Conservation (phyloP, 768 basidiomycete species). For the Russula griseocarnosa region DNA sequence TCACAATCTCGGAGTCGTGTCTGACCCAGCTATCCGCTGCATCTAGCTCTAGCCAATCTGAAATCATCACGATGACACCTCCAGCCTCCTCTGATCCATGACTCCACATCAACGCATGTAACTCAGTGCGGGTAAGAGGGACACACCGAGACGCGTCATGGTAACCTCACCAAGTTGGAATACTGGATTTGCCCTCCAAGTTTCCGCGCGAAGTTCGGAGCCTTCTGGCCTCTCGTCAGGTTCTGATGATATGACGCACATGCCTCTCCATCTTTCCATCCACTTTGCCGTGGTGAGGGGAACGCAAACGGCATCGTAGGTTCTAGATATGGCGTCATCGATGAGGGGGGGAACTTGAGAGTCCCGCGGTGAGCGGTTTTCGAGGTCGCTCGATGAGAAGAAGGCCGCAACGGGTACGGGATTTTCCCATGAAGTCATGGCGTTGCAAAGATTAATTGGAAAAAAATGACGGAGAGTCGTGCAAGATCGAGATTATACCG, state of each 20-base stretch:
- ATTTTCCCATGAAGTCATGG: conserved; percentile 33
- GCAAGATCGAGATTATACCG: not conserved
- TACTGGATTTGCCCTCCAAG: conserved; percentile 78
- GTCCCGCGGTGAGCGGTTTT: conserved; percentile 9
- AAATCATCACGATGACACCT: conserved; percentile 67
- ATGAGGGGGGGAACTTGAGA: conserved; percentile 40
- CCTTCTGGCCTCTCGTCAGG: conserved; percentile 37
- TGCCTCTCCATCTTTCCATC: conserved; percentile 81
- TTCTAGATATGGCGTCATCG: conserved; percentile 52
- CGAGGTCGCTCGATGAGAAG: conserved; percentile 21
- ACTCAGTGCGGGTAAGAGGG: conserved; percentile 13
- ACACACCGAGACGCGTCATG: conserved; percentile 79
- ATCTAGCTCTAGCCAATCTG: conserved; percentile 96
- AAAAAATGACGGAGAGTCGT: not conserved
- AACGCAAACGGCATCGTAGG: conserved; percentile 72
- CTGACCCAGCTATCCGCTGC: conserved; percentile 89
- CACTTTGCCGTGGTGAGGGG: conserved; percentile 89
- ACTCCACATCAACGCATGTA: not conserved
- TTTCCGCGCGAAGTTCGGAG: conserved; percentile 67
- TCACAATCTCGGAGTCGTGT: conserved; percentile 91
- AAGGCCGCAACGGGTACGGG: conserved; percentile 29
- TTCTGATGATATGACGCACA: conserved; percentile 71
- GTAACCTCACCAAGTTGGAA: conserved; percentile 85
- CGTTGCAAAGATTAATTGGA: too few species aligned
- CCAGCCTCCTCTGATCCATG: conserved; percentile 62